Conservation (phyloP, 1,284 basidiomycete species). For the Xerocomus minutiporus region DNA sequence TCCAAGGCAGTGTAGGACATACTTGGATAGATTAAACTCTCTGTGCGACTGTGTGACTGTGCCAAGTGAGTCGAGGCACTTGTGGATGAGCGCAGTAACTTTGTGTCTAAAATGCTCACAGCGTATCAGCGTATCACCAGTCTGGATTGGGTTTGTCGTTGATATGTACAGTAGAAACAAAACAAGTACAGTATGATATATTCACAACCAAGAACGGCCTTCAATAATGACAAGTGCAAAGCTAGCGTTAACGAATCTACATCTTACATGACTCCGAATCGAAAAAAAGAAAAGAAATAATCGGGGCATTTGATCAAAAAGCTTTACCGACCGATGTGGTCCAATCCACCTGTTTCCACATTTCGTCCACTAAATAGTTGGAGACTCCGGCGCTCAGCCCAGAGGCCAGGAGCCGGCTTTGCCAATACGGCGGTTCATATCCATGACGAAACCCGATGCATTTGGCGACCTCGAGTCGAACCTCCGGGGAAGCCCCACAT, state of each 20-base stretch:
- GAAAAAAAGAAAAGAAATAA: neutral
- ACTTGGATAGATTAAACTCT: neutral
- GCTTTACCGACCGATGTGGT: slow-evolving; percentile 1
- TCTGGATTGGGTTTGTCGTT: neutral
- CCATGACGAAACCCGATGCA: slow-evolving; percentile 25
- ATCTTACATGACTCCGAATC: neutral
- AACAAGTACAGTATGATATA: neutral
- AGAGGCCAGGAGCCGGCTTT: slow-evolving; percentile 21
- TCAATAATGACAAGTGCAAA: neutral
- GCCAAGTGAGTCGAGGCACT: neutral
- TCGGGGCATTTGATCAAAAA: slow-evolving; percentile 1
- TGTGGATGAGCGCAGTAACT: neutral
- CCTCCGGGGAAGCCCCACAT: slow-evolving; percentile 15
- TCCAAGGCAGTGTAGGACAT: neutral
- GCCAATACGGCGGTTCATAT: slow-evolving; percentile 31
- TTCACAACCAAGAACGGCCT: neutral
- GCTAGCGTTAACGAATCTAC: too few relatives aligned
- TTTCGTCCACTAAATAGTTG: slow-evolving; percentile 24
- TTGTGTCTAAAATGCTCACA: neutral
- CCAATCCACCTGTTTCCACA: slow-evolving; percentile 30
- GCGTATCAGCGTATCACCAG: neutral
- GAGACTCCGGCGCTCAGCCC: slow-evolving; percentile 18
- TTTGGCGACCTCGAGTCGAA: slow-evolving; percentile 20
- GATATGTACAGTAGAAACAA: neutral
- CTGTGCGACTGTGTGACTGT: neutral